Conservation (phyloP, 225 moss, liverwort and hornwort species). For the Anthoceros angustus region DNA sequence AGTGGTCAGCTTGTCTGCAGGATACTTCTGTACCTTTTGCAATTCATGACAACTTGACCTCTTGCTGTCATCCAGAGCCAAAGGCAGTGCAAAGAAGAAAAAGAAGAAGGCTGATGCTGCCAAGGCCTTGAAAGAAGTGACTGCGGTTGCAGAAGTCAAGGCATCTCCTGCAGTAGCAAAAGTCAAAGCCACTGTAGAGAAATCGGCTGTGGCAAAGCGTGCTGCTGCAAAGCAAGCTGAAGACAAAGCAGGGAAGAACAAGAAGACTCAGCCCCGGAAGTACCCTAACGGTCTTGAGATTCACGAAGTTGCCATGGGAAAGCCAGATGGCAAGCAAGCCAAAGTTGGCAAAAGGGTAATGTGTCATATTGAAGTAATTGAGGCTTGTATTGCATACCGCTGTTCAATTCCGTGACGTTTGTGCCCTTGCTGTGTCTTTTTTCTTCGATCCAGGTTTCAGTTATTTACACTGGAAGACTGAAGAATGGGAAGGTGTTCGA, state of each 20-base stretch:
- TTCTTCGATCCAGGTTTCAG: constrained; percentile 37
- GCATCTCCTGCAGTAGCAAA: constrained; percentile 6
- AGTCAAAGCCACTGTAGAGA: constrained; percentile 11
- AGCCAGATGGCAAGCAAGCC: constrained; percentile 76
- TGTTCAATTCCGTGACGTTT: not conserved
- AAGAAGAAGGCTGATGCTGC: constrained; percentile 24
- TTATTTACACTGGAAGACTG: constrained; percentile 70
- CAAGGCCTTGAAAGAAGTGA: constrained; percentile 4
- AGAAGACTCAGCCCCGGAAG: constrained; percentile 30
- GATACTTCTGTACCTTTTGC: not conserved
- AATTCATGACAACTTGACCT: not conserved
- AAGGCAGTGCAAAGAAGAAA: constrained; percentile 20
- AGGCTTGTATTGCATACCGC: not conserved
- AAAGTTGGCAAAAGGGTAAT: constrained; percentile 59
- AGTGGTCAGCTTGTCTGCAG: not conserved
- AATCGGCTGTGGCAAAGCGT: constrained; percentile 1
- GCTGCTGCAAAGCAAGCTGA: constrained; percentile 10
- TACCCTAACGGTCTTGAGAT: constrained; percentile 78
- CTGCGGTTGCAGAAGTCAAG: constrained; percentile 11
- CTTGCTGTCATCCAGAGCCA: not conserved
- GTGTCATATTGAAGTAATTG: not conserved
- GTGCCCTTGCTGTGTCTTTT: constrained; percentile 1
- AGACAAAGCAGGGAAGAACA: constrained; percentile 19
- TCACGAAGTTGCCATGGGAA: constrained; percentile 64
- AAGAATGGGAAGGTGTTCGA: constrained; percentile 89